These are phyloP conservation scores for Jatropha multifida DNA, from an alignment of 441 rosid species.

Conservation along the genomic window DNA sequence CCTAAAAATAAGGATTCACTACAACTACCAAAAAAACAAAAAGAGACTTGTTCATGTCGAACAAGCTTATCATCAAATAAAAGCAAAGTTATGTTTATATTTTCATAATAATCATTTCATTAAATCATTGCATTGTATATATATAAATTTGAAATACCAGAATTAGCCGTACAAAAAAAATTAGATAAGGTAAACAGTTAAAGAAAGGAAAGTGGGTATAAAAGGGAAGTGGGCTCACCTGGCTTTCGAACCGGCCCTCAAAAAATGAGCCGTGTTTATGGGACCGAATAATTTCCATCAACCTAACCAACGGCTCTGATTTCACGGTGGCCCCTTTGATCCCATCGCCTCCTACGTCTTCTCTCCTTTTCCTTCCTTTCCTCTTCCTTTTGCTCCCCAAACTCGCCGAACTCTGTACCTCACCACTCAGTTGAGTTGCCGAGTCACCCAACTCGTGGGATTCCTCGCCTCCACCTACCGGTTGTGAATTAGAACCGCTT, in stretches of 20 bases:
- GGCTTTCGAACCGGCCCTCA: conserved; percentile 42
- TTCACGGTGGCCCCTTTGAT: conserved; percentile 30
- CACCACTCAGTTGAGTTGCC: conserved; percentile 39
- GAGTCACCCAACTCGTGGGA: conserved; percentile 19
- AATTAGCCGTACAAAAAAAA: too few species aligned
- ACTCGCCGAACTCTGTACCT: conserved; percentile 44
- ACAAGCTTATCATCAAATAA: too few species aligned
- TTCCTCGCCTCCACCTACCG: conserved; percentile 3
- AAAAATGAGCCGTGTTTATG: conserved; percentile 39
- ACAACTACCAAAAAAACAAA: background rate
- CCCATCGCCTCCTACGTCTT: conserved; percentile 32
- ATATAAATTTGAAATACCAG: background rate
- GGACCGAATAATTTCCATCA: conserved; percentile 37
- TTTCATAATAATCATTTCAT: too few species aligned
- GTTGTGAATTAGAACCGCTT: conserved; percentile 21
- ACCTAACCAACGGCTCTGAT: conserved; percentile 40
- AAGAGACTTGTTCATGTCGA: background rate
- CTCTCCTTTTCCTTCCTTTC: conserved; percentile 25
- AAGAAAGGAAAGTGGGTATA: background rate
- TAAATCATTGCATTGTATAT: background rate
- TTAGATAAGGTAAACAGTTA: too few species aligned
- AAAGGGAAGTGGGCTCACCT: conserved; percentile 31
- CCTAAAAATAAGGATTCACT: background rate
- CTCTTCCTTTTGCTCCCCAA: conserved; percentile 33
- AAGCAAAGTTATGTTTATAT: too few species aligned